A percentile compares a stretch with the other conserved stretches of the same genome.
These are phyloP conservation scores for Ricinus communis DNA, from an alignment of 345 rosid genomes.

Conservation along the genomic window DNA sequence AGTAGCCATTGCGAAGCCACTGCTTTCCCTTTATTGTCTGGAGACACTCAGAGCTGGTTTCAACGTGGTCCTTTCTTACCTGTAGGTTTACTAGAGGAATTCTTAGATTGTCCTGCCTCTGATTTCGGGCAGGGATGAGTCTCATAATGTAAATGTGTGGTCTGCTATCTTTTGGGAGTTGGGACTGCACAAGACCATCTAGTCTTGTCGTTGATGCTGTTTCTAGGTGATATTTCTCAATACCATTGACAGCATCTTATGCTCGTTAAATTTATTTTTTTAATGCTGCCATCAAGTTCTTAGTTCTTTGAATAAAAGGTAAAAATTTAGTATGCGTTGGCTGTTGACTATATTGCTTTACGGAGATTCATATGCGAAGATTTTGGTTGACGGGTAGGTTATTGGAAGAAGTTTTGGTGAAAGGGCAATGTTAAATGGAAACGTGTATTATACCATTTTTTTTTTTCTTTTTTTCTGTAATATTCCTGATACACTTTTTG, in stretches of 20 bases:
- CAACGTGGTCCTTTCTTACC: background rate
- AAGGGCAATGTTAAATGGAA: too few relatives aligned
- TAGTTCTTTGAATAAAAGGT: background rate
- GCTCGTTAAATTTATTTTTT: background rate
- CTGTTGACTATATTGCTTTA: too few relatives aligned
- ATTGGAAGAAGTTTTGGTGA: too few relatives aligned
- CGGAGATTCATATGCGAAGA: too few relatives aligned
- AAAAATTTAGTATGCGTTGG: too few relatives aligned
- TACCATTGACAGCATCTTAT: background rate
- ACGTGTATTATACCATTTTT: too few relatives aligned
- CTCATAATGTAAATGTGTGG: background rate
- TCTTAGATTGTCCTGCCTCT: background rate
- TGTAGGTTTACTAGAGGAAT: background rate
- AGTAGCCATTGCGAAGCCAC: too few relatives aligned
- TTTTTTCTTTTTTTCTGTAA: too few relatives aligned
- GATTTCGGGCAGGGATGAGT: background rate
- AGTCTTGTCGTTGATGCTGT: background rate
- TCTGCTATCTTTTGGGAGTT: constrained; percentile 1
- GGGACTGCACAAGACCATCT: background rate
- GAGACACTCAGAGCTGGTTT: background rate
- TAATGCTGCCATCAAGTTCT: background rate
- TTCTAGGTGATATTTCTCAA: background rate
- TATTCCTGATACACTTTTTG: too few relatives aligned
- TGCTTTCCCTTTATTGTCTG: background rate
- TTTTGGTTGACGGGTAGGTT: too few relatives aligned